phyloP scores from a whole-genome alignment of 345 rosid species.

The Melaleuca alternifolia region DNA sequence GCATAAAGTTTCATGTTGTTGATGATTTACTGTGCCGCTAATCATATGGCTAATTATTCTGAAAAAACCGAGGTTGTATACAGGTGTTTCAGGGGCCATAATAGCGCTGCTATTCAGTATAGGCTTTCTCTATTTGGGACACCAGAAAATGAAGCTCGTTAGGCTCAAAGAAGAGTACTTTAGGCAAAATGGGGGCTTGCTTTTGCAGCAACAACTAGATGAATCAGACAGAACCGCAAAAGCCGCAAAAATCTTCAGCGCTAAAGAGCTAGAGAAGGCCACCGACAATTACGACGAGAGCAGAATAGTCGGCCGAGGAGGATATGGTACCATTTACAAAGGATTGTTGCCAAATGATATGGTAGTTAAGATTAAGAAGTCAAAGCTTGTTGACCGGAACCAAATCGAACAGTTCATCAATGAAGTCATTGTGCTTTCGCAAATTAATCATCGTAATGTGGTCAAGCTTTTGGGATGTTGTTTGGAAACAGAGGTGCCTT shows the following conservation, averaged over 20 bases:
- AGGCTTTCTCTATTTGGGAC: neutral
- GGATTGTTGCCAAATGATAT: constrained; percentile 19
- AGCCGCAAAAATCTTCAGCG: constrained; percentile 11
- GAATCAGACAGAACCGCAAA: neutral
- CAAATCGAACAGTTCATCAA: constrained; percentile 40
- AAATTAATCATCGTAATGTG: constrained; percentile 35
- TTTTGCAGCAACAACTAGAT: constrained; percentile 17
- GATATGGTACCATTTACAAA: constrained; percentile 33
- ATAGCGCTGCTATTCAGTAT: neutral
- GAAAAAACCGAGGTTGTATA: neutral
- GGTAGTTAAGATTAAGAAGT: constrained; percentile 32
- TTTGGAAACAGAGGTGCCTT: constrained; percentile 32
- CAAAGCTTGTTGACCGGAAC: constrained; percentile 18
- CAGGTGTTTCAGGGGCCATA: neutral
- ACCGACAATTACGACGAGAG: constrained; percentile 20
- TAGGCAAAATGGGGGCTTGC: constrained; percentile 17
- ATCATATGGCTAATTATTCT: neutral
- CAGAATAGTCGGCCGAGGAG: constrained; percentile 28
- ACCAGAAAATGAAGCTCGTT: neutral
- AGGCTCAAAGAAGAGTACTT: constrained; percentile 7
- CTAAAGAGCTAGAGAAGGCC: constrained; percentile 24
- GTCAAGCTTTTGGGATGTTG: constrained; percentile 42
- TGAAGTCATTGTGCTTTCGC: constrained; percentile 30
- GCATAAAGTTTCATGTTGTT: neutral
- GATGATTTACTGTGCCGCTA: neutral